Base-by-base conservation (phyloP, 2,329 filamentous ascomycete genomes). In the Fusarium nodosum region DNA sequence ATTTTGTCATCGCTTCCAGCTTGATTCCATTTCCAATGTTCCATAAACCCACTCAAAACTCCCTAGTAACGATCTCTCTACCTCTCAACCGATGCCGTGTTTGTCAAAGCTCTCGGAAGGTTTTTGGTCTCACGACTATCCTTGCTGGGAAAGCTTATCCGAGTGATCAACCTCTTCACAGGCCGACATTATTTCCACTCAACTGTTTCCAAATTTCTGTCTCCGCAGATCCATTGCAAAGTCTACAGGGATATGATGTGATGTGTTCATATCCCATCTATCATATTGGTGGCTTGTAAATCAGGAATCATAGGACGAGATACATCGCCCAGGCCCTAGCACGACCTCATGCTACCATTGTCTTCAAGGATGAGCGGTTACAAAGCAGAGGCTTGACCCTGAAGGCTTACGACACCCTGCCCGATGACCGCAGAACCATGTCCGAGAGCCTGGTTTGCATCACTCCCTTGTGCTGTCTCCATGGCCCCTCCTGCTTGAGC, bases 101-200 rank as follows among this genome's bases (percentile, higher is more conserved):
- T 54, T 51, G 31, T 33, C 44, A 38, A 56, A 33, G 31, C 26
- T 45, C 28, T 42, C 50, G 42, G 64, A 57, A 50, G 34, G 20
- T 36, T 34, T 28, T 24, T 58, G 22, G 64, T 53, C 61, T 51
- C 60, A 71, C 69, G 26, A 38, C 22, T 16, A 51, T 28, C 47
- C 33, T 51, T n/a, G 18, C 54, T 39, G 34, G 61, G 59, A 48
- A 24, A 28, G 28, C 50, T 34, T 58, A 12, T 39, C 48, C 38
- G 34, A 58, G 24, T n/a, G 34, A 47, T 30, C 18, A 10, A 38
- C 18, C 22, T 55, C 18, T n/a, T 22, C 34, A 12, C 39, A 20
- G 16, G 38, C 18, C 26, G 7, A 15, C 8, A 7, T 16, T 46
- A 31, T 46, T 46, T 20, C 44, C n/a, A 5, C 18, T 5, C 28